Conservation (phyloP, 345 rosid species). For the Gossypioides kirkii region DNA sequence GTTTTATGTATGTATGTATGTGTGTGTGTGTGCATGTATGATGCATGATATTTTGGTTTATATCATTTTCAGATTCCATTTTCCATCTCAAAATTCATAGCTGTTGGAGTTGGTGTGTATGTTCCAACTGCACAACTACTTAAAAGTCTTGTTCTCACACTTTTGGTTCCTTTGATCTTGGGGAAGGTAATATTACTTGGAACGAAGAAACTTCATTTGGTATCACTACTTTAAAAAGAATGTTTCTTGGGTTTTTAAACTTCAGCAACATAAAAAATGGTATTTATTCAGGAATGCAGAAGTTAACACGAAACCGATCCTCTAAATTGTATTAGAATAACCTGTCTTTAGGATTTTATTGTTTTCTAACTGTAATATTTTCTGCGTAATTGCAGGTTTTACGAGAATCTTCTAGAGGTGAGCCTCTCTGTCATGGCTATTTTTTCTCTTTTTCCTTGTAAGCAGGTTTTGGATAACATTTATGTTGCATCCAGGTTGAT, state of each 20-base stretch:
- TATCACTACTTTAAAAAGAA: background rate
- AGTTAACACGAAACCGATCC: background rate
- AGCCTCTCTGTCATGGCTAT: slow-evolving; percentile 19
- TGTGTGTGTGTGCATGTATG: too few relatives aligned
- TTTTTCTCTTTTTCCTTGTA: background rate
- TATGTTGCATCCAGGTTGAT: background rate
- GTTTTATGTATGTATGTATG: too few relatives aligned
- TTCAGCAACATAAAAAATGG: background rate
- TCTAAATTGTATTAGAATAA: background rate
- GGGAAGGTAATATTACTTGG: slow-evolving; percentile 62
- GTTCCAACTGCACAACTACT: slow-evolving; percentile 74
- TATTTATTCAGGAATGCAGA: background rate
- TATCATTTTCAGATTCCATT: slow-evolving; percentile 63
- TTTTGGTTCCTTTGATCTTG: slow-evolving; percentile 63
- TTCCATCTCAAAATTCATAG: slow-evolving; percentile 76
- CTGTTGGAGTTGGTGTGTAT: slow-evolving; percentile 77
- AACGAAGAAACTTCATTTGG: slow-evolving; percentile 3
- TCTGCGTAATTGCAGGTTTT: slow-evolving; percentile 43
- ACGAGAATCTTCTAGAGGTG: slow-evolving; percentile 80
- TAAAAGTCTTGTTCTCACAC: slow-evolving; percentile 70
- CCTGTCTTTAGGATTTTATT: slow-evolving; percentile 2
- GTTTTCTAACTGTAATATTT: slow-evolving; percentile 10
- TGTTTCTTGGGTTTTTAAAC: background rate
- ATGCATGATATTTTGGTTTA: background rate
- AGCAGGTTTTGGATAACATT: slow-evolving; percentile 1